Evolutionary conservation across 2,329 filamentous ascomycete genomes (phyloP).

Genomic region (Dactylellina cionopaga): DNA sequence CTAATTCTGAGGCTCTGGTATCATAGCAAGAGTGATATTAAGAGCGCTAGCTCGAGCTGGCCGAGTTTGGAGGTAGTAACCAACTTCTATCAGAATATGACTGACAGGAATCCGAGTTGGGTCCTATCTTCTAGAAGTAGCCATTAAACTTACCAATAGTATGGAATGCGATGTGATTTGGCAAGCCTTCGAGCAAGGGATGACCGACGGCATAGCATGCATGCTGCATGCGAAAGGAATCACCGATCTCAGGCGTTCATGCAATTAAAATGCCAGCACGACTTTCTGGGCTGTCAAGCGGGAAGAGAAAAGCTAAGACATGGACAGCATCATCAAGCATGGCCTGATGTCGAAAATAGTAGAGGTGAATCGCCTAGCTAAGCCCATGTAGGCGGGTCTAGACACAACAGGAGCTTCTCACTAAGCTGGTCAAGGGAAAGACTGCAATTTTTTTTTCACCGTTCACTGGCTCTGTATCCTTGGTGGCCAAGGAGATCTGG

Average conservation of each 20-base stretch:
- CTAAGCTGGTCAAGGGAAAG: constrained; percentile 3
- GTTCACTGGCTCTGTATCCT: too few relatives aligned
- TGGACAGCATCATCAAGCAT: constrained; percentile 40
- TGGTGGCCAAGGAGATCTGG: background rate
- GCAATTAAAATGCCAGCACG: constrained; percentile 17
- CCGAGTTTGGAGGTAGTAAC: too few relatives aligned
- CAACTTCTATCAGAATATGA: background rate
- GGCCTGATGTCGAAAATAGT: constrained; percentile 19
- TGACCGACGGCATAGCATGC: constrained; percentile 41
- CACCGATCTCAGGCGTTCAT: constrained; percentile 42
- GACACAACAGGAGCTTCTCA: background rate
- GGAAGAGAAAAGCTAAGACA: constrained; percentile 5
- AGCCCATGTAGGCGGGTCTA: constrained; percentile 8
- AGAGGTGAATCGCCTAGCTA: background rate
- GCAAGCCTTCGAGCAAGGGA: constrained; percentile 32
- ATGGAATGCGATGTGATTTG: constrained; percentile 52
- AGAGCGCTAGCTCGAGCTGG: too few relatives aligned
- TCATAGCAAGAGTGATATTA: constrained; percentile 27
- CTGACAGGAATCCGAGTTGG: background rate
- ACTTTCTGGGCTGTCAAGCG: constrained; percentile 27
- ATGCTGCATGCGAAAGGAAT: constrained; percentile 43
- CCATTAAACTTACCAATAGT: constrained; percentile 41
- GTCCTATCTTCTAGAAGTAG: constrained; percentile 48
- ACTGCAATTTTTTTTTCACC: background rate
- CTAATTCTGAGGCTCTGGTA: constrained; percentile 43